These are phyloP conservation scores for Jasminum sambac DNA, from an alignment of 257 asterid genomes.

Conservation along the genomic window DNA sequence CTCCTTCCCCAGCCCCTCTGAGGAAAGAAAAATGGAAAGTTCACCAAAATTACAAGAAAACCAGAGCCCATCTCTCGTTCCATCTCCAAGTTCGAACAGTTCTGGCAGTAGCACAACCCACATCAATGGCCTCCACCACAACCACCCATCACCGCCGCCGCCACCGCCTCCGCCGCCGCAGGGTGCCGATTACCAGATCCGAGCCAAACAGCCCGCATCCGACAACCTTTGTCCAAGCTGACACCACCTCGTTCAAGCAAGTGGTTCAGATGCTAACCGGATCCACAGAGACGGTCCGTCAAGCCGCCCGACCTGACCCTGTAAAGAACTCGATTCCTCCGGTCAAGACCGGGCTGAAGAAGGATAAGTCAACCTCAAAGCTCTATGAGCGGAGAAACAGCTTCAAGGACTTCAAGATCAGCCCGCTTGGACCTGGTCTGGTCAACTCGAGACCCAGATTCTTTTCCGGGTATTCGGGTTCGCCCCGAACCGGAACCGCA, in stretches of 20 bases:
- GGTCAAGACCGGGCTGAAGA: conserved; percentile 58
- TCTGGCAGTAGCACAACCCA: conserved; percentile 40
- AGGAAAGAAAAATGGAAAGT: conserved; percentile 42
- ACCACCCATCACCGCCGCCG: conserved; percentile 39
- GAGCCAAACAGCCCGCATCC: conserved; percentile 85
- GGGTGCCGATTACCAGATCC: conserved; percentile 76
- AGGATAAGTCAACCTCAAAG: conserved; percentile 67
- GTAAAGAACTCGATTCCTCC: conserved; percentile 63
- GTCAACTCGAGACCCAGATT: conserved; percentile 35
- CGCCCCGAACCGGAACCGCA: conserved; percentile 61
- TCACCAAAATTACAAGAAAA: conserved; percentile 41
- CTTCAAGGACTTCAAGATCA: conserved; percentile 74
- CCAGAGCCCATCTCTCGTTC: conserved; percentile 34
- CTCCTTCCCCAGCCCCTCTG: conserved; percentile 7
- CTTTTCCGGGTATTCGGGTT: conserved; percentile 43
- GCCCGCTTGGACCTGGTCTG: conserved; percentile 62
- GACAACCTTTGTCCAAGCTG: conserved; percentile 97
- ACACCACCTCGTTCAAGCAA: conserved; percentile 84
- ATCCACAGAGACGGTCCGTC: conserved; percentile 55
- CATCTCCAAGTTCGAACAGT: conserved; percentile 49
- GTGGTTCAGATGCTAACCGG: conserved; percentile 95
- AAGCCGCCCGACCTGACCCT: conserved; percentile 48
- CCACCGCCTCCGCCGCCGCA: conserved; percentile 29
- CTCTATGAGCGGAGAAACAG: conserved; percentile 84
- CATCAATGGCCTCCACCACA: conserved; percentile 22